These are phyloP conservation scores for Verticillium dahliae DNA, from an alignment of 2,329 filamentous ascomycete species.

Conservation along the genomic window DNA sequence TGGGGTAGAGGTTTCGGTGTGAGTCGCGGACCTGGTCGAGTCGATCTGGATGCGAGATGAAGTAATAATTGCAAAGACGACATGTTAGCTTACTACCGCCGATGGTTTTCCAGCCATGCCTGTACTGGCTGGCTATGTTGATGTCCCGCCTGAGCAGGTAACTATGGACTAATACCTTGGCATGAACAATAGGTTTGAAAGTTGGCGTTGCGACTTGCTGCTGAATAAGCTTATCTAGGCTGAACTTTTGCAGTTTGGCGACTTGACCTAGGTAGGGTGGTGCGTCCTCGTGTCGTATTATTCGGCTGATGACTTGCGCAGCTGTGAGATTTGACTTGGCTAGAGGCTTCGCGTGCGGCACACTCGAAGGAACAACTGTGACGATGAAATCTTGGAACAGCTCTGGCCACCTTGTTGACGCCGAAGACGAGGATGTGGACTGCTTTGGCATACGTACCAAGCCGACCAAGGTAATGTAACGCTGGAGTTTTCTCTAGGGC, in stretches of 20 bases:
- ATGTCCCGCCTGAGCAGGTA: conserved; percentile 1
- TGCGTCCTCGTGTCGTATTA: conserved; percentile 5
- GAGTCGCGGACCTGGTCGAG: conserved; percentile 19
- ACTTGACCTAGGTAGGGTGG: conserved; percentile 9
- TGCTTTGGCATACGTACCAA: conserved; percentile 15
- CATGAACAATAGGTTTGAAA: conserved; percentile 25
- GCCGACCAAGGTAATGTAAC: conserved; percentile 17
- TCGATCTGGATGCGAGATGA: conserved; percentile 16
- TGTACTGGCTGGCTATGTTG: conserved; percentile 17
- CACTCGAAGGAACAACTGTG: conserved; percentile 17
- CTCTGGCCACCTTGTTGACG: conserved; percentile 16
- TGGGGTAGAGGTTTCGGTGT: conserved; percentile 30
- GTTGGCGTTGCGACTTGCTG: conserved; percentile 17
- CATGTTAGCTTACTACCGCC: conserved; percentile 34
- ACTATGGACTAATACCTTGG: conserved; percentile 23
- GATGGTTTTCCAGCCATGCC: conserved; percentile 25
- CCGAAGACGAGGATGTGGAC: conserved; percentile 12
- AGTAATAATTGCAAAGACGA: conserved; percentile 29
- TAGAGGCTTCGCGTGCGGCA: conserved; percentile 11
- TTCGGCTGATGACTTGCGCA: conserved; percentile 13
- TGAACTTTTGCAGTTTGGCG: conserved; percentile 13
- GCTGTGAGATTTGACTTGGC: conserved; percentile 11
- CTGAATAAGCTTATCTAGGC: conserved; percentile 17
- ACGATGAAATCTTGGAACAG: conserved; percentile 24
- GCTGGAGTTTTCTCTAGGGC: conserved; percentile 22